These are phyloP conservation scores for Sordaria brevicollis DNA, from an alignment of 495 filamentous ascomycete species.

Conservation along the genomic window DNA sequence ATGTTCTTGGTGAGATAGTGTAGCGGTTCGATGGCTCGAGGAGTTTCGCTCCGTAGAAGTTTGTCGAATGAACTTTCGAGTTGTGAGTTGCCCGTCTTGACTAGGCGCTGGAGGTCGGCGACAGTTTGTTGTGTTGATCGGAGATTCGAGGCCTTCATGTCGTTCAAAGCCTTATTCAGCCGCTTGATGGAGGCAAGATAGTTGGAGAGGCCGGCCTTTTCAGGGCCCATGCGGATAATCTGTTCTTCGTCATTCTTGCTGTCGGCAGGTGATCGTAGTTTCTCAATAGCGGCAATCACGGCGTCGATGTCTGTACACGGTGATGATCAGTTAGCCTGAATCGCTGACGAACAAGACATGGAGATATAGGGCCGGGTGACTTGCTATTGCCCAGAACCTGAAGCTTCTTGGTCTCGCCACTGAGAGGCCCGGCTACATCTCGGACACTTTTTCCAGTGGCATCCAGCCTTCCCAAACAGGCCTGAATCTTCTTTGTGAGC, in stretches of 20 bases:
- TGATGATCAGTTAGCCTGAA: constrained; percentile 6
- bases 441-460: constrained; percentile 80
- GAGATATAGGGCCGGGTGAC: constrained; percentile 11
- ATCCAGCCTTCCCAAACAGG: constrained; percentile 74
- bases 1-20: constrained; percentile 87
- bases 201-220: constrained; percentile 67
- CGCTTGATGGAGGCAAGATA: constrained; percentile 86
- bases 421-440: constrained; percentile 84
- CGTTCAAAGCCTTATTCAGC: constrained; percentile 65
- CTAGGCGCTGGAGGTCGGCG: constrained; percentile 61
- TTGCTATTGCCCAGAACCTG: constrained; percentile 71
- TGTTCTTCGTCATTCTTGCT: constrained; percentile 80
- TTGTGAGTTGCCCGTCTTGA: constrained; percentile 67
- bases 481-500: constrained; percentile 88
- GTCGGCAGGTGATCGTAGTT: constrained; percentile 77
- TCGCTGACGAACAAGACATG: background rate
- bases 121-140: constrained; percentile 86
- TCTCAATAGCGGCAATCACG: constrained; percentile 76
- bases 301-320: constrained; percentile 60
- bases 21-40: constrained; percentile 71
- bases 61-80: constrained; percentile 75
- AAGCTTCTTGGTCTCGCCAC: constrained; percentile 81
- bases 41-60: constrained; percentile 56
- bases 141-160: constrained; percentile 79
- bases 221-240: constrained; percentile 76